Base-by-base conservation (phyloP, 2,329 filamentous ascomycete species). In the Calonectria honghensis region DNA sequence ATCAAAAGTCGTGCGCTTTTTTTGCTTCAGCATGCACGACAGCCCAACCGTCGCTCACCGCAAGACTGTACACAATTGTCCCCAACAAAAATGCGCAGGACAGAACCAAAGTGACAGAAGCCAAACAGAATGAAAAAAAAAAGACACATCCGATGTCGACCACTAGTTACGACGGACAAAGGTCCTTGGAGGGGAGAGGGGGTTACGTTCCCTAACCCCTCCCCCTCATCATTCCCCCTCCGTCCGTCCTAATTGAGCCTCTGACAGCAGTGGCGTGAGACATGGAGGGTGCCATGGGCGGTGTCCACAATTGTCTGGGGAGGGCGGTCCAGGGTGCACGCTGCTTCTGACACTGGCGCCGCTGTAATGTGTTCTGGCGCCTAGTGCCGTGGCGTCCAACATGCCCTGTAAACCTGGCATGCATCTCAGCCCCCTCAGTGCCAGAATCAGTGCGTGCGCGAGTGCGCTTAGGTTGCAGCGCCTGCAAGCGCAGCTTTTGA, bases 231-330 rank as follows among this genome's bases (percentile, higher is more conserved):
- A 45, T 63, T 35, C 57, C 57, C 54, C 39, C 61, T 20, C 29
- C 50, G 31, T 63, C 50, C 48, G 45, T 69, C 68, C 67, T 41
- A 68, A 71, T 68, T 52, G 68, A 74, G 72, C 68, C 63, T 68
- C 68, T 71, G 51, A 72, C 68, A 68, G 63, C 37, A 41, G 72
- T 74, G 73, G 73, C 69, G 69, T 72, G 73, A 72, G 73, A 52
- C 72, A 69, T 45, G 50, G 64, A 45, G 52, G n/a, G 37, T 27
- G 54, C 50, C 24, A 61, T 52, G 27, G 35, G 35, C 27, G 45
- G 68, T 59, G 57, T 54, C 20, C 68, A 51, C 68, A 59, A 29
- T 50, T 50, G 70, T 41, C 54, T 57, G 57, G 50, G 37, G 63
- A 31, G 45, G 31, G 24, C 31, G 13, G 32, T 32, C 39, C 18